Base-by-base conservation (phyloP, 192 early-diverging fungal species). In the Linnemannia schmuckeri region DNA sequence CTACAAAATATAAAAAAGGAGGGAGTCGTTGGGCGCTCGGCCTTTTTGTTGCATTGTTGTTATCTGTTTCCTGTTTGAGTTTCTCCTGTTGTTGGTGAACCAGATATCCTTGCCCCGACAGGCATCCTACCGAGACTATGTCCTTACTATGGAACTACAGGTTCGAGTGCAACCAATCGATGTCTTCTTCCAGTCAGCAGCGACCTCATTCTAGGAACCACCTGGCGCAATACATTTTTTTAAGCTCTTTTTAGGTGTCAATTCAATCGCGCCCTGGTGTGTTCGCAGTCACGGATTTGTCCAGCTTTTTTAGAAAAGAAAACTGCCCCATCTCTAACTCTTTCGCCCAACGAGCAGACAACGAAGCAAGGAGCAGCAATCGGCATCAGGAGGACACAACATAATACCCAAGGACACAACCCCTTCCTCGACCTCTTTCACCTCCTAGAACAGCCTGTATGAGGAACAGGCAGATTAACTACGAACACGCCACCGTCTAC, bases 401-500 rank as follows among this genome's bases (percentile, higher is more conserved):
- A 55, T 24, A 15, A 55, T 24, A 55, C 20, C 20, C 2, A 63
- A 63, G 61, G 27, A 63, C 61, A 66, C n/a, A 30, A 66, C 30
- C 61, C 22, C 22, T 27, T 61, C 61, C 47, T 74, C 27, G n/a
- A 42, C 22, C 22, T n/a, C 2, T 42, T 9, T 6, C 40, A 52
- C 9, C 47, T 6, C 54, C 47, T 33, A 20, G 70, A 77, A 5
- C 74, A 22, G 57, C 72, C 38, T 84, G 82, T 74, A 77, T 77
- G 82, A 75, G n/a, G 76, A 52, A 70, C 72, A 35, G 71, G 74
- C 12, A 66, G 44, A 33, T 49, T 22, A 49, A 71, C 24, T 37
- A 42, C 63, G 77, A 84, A 79, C 41, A 76, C 72, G 72, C 77
- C 44, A n/a, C 82, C 61, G 77, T 78, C 33, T 46, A 57, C 54